Evolutionary conservation across 2,329 filamentous ascomycete genomes (phyloP), one percentile per base, ranked within the genome.

Genomic region (Monosporascus sp.): DNA sequence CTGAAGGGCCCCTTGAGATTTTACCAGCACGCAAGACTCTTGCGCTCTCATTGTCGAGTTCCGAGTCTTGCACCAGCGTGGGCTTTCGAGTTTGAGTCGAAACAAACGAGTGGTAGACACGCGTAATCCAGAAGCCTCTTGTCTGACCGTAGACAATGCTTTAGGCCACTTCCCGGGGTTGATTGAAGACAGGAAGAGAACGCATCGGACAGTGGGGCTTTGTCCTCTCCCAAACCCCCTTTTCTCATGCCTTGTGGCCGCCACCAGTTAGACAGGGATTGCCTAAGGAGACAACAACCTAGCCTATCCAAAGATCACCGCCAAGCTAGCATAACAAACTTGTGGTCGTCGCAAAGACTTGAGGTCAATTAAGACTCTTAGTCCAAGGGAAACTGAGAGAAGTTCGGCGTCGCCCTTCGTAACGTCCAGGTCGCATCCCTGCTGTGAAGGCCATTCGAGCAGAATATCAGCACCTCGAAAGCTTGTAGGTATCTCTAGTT

Each of bases 1-100:
- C 50, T 57, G 50, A 55, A 53, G 53, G 50, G 25, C 14, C 48
- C 7, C 31, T 51, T 51, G 50, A 55, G 54, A 55, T 51, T 8
- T 36, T 5, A 9, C 55, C 24, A 48, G 50, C 20, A 18, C 15
- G 20, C 49, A 50, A 50, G 53, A 57, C 11, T 35, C 41, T 14
- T 11, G 41, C 18, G 5, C 52, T 2, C 6, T 27, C 27, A 43
- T 50, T 49, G 25, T 36, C 15, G 31, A 17, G 8, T 25, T 38
- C 7, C 24, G 18, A 41, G 35, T 44, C 35, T 27, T 48, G 49
- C 43, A 50, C 8, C 36, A 35, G 36, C 37, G 35, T 27, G 48
- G n/a, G 22, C 49, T 51, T 43, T 51, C 46, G 31, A 51, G 49
- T 41, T n/a, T 25, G 15, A 20, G 25, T 50, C n/a, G 36, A 37